Conservation (phyloP, 2,329 filamentous ascomycete species). For the Pseudogymnoascus sp. region DNA sequence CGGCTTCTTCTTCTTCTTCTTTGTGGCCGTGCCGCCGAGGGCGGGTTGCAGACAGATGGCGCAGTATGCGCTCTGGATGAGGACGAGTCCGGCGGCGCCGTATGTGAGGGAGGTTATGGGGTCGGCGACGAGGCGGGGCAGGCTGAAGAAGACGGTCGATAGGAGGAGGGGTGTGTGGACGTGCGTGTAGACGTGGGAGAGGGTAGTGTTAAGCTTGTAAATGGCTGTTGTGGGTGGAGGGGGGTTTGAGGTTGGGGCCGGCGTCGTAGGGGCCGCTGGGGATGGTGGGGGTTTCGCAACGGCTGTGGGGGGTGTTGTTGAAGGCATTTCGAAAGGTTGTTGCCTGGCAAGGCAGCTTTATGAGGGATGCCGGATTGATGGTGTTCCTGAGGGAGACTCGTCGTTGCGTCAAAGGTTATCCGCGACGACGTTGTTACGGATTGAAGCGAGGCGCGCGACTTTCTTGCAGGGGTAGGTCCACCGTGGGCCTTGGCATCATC, state of each 20-base stretch:
- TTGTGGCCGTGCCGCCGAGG: constrained; percentile 33
- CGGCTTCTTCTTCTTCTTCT: constrained; percentile 41
- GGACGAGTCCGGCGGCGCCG: constrained; percentile 52
- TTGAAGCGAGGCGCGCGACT: constrained; percentile 3
- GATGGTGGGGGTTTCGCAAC: neutral
- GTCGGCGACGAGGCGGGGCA: constrained; percentile 58
- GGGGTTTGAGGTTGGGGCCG: neutral
- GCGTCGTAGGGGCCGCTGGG: neutral
- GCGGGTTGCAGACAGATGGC: constrained; percentile 56
- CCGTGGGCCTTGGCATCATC: neutral
- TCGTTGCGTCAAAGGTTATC: neutral
- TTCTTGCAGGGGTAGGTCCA: constrained; percentile 1
- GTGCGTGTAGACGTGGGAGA: constrained; percentile 49
- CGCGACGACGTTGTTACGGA: neutral
- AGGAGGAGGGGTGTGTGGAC: constrained; percentile 61
- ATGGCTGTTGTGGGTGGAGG: constrained; percentile 5
- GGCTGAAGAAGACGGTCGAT: constrained; percentile 52
- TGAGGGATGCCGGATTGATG: neutral
- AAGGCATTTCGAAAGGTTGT: neutral
- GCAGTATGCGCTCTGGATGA: constrained; percentile 56
- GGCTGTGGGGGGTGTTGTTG: neutral
- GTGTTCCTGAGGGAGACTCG: neutral
- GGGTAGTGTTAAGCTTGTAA: constrained; percentile 5
- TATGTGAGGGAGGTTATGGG: constrained; percentile 55
- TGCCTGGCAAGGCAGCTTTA: neutral